Percentiles rank a stretch among this genome's conserved stretches.
phyloP scores from a whole-genome alignment of 2,329 filamentous ascomycete species.

The Tolypocladium pustulatum region DNA sequence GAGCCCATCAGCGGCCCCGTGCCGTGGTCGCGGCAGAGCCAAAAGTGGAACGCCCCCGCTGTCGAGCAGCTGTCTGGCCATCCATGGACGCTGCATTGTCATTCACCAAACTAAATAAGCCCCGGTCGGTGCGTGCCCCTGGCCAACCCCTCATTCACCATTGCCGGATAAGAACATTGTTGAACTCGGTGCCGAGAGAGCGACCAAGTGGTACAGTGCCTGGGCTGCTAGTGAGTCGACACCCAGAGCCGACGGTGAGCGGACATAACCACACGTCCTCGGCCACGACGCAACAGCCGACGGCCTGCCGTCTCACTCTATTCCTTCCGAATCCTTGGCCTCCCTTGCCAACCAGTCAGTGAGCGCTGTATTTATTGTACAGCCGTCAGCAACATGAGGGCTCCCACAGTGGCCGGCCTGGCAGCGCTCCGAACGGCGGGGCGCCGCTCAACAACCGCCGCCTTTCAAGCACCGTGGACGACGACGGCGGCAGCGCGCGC shows the following conservation, averaged over 20 bases:
- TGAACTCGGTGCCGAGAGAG: neutral
- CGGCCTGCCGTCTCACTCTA: neutral
- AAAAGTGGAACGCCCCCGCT: neutral
- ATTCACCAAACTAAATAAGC: neutral
- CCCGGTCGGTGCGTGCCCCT: neutral
- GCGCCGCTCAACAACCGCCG: neutral
- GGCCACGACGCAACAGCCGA: neutral
- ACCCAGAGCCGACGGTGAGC: neutral
- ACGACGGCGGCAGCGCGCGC: neutral
- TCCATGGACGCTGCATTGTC: neutral
- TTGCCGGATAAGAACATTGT: neutral
- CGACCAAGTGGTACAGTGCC: neutral
- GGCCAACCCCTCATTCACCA: neutral
- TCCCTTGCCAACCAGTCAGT: neutral
- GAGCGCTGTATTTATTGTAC: neutral
- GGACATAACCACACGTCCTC: neutral
- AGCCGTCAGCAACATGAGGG: neutral
- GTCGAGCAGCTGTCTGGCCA: neutral
- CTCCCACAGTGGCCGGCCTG: constrained; percentile 1
- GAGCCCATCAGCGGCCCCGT: neutral
- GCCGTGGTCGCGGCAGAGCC: neutral
- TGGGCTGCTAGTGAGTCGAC: neutral
- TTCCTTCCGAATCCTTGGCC: too few relatives aligned
- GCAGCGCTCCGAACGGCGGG: constrained; percentile 3
- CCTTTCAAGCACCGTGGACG: constrained; percentile 3